A percentile compares a stretch with the other conserved stretches of the same genome.
Conservation (phyloP, 108 stramenopile genomes). For the Skeletonema menzelii region DNA sequence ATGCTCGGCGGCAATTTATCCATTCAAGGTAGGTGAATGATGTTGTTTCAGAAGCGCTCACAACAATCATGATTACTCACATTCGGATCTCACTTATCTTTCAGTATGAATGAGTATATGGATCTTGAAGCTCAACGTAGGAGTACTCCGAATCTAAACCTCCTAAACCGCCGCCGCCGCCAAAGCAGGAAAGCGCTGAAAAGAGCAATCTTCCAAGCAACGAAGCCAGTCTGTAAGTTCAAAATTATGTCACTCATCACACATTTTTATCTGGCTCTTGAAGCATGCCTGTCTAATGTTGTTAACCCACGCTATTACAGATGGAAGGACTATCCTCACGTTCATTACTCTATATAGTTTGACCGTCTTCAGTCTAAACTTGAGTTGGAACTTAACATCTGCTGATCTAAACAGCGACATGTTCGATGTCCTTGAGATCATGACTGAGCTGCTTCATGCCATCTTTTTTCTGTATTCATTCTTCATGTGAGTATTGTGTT, state of each 20-base stretch:
- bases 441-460: conserved; percentile 40
- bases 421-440: conserved; percentile 12
- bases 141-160: background rate
- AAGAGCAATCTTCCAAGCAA: background rate
- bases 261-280: background rate
- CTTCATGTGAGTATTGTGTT: conserved; percentile 24
- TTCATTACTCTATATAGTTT: conserved; percentile 30
- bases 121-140: background rate
- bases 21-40: background rate
- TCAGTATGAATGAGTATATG: background rate
- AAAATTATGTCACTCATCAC: background rate
- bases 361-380: conserved; percentile 17
- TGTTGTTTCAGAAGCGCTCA: background rate
- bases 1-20: background rate
- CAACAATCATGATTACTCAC: background rate
- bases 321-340: conserved; percentile 28
- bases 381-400: conserved; percentile 44
- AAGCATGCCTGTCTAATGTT: conserved; percentile 14
- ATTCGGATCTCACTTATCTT: background rate
- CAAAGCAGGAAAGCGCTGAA: background rate
- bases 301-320: conserved; percentile 8
- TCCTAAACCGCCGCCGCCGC: background rate
- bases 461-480: conserved; percentile 21
- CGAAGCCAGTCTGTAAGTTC: background rate
- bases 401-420: conserved; percentile 26